Evolutionary conservation across 148 eudicot species (phyloP).

Genomic region (Rhododendron griersonianum): DNA sequence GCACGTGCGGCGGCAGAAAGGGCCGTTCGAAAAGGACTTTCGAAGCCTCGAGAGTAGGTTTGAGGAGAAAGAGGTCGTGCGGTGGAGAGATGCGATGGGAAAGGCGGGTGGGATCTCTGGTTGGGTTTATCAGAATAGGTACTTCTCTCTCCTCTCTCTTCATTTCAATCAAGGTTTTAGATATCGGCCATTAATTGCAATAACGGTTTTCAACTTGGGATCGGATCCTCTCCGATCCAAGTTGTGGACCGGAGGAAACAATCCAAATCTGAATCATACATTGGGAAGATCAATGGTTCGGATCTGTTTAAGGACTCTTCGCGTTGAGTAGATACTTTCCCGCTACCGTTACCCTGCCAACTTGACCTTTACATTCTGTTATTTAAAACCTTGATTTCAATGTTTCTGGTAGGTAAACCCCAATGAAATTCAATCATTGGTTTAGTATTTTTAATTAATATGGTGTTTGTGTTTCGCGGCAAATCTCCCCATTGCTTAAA

Average conservation of each 20-base stretch:
- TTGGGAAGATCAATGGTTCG: too few relatives aligned
- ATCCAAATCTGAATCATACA: too few relatives aligned
- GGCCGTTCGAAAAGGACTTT: slow-evolving; percentile 29
- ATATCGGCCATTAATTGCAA: too few relatives aligned
- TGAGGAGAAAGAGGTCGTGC: background rate
- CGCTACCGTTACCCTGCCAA: background rate
- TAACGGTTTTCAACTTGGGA: too few relatives aligned
- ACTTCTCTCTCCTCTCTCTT: background rate
- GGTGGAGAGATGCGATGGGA: slow-evolving; percentile 35
- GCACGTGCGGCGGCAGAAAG: slow-evolving; percentile 37
- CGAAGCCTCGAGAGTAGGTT: background rate
- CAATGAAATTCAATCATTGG: background rate
- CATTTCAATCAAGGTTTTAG: too few relatives aligned
- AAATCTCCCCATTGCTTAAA: too few relatives aligned
- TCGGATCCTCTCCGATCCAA: too few relatives aligned
- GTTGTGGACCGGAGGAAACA: too few relatives aligned
- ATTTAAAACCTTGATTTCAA: background rate
- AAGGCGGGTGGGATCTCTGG: slow-evolving; percentile 37
- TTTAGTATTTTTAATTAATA: too few relatives aligned
- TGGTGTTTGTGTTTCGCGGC: too few relatives aligned
- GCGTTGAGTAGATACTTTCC: too few relatives aligned
- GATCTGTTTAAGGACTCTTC: too few relatives aligned
- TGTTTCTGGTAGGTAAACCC: background rate
- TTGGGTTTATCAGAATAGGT: background rate
- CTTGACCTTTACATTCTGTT: background rate